Percentiles rank a stretch among this genome's conserved stretches.
Conservation (phyloP, 306 rosid genomes). For the Ammopiptanthus mongolicus region DNA sequence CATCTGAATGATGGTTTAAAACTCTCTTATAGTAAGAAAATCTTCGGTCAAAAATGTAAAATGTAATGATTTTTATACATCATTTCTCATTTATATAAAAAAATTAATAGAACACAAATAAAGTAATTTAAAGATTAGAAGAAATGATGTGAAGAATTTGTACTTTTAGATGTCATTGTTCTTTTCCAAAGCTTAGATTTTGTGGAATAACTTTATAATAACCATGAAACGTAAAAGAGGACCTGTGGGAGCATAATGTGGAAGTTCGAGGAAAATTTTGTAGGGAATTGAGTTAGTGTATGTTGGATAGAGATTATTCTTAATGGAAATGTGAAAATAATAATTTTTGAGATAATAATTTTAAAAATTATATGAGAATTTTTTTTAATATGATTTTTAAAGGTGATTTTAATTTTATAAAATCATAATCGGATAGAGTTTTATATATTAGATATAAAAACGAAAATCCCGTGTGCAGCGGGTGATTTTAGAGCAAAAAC, state of each 20-base stretch:
- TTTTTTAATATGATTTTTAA: too few species aligned
- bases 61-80: not conserved
- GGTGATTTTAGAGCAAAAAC: constrained; percentile 34
- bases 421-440: too few species aligned
- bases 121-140: not conserved
- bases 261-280: not conserved
- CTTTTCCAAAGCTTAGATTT: constrained; percentile 3
- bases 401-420: too few species aligned
- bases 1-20: not conserved
- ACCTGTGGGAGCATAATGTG: not conserved
- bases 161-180: not conserved
- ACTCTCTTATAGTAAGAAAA: not conserved
- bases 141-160: not conserved
- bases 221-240: not conserved
- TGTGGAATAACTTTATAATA: not conserved
- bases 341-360: too few species aligned
- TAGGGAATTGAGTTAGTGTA: too few species aligned
- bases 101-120: too few species aligned
- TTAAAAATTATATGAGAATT: too few species aligned
- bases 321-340: too few species aligned
- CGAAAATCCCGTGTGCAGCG: constrained; percentile 34
- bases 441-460: not conserved
- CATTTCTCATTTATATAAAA: not conserved
- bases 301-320: too few species aligned
- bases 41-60: not conserved